Conservation (phyloP, 2,329 filamentous ascomycete genomes). For the Pseudophaeomoniella oleicola region DNA sequence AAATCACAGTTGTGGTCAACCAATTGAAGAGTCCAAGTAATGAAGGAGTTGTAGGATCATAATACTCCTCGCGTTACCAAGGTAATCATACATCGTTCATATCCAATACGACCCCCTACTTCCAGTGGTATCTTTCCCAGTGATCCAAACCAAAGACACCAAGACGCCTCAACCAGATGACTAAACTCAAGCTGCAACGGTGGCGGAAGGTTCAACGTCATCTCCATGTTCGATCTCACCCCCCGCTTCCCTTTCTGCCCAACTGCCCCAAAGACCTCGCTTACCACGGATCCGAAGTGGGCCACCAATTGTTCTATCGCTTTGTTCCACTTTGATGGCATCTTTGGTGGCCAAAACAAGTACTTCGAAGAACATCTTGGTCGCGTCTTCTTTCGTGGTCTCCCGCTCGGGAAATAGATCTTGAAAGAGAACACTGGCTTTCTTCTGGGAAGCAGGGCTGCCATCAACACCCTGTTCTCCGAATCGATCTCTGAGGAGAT, state of each 20-base stretch:
- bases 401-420: conserved; percentile 70
- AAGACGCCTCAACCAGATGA: background rate
- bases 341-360: conserved; percentile 95
- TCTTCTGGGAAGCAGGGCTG: conserved; percentile 58
- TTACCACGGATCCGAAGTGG: conserved; percentile 77
- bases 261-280: conserved; percentile 89
- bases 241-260: conserved; percentile 59
- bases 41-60: no score
- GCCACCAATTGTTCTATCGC: conserved; percentile 54
- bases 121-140: background rate
- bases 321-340: conserved; percentile 91
- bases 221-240: conserved; percentile 27
- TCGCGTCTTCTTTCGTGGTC: conserved; percentile 78
- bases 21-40: no score
- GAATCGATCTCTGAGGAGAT: conserved; percentile 80
- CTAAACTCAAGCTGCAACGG: conserved; percentile 11
- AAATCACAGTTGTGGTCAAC: no score
- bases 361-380: conserved; percentile 99
- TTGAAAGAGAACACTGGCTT: conserved; percentile 72
- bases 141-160: background rate
- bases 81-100: no score
- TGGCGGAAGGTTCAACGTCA: conserved; percentile 7
- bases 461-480: conserved; percentile 50
- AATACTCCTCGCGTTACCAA: no score
- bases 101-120: no score